Conservation (phyloP, 2,329 filamentous ascomycete species). For the Grosmannia huntii region DNA sequence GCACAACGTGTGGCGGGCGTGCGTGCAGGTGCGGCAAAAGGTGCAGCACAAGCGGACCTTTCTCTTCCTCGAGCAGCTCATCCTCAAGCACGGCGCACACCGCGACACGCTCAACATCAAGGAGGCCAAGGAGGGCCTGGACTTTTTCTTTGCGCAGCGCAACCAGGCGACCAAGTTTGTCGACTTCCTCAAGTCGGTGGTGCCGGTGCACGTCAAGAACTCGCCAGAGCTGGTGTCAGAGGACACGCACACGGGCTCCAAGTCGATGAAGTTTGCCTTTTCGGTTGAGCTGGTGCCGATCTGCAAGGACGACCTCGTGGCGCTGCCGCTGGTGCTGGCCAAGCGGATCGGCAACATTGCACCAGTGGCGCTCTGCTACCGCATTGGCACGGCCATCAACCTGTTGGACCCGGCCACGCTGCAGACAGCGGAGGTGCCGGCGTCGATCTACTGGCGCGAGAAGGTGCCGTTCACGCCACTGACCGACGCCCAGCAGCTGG, state of each 20-base stretch:
- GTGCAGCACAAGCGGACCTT: constrained; percentile 74
- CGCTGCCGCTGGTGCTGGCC: constrained; percentile 77
- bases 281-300: constrained; percentile 84
- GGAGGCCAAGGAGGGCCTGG: constrained; percentile 87
- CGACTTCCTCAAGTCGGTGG: constrained; percentile 66
- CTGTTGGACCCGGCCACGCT: constrained; percentile 83
- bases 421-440: constrained; percentile 75
- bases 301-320: constrained; percentile 96
- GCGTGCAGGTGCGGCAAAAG: constrained; percentile 92
- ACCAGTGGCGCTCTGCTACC: constrained; percentile 73
- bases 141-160: constrained; percentile 83
- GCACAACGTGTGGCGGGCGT: constrained; percentile 64
- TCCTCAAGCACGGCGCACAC: constrained; percentile 80
- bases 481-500: constrained; percentile 70
- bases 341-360: constrained; percentile 80
- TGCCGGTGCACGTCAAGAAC: constrained; percentile 44
- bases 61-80: constrained; percentile 72
- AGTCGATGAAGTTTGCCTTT: constrained; percentile 90
- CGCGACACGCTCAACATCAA: constrained; percentile 96
- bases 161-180: constrained; percentile 77
- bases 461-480: constrained; percentile 66
- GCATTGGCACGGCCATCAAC: constrained; percentile 81
- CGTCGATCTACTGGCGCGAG: constrained; percentile 72
- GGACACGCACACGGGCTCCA: constrained; percentile 81
- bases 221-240: constrained; percentile 70